Evolutionary conservation across 148 eudicot species (phyloP), one percentile per base, ranked within the genome.

Genomic region (Agrostemma githago): DNA sequence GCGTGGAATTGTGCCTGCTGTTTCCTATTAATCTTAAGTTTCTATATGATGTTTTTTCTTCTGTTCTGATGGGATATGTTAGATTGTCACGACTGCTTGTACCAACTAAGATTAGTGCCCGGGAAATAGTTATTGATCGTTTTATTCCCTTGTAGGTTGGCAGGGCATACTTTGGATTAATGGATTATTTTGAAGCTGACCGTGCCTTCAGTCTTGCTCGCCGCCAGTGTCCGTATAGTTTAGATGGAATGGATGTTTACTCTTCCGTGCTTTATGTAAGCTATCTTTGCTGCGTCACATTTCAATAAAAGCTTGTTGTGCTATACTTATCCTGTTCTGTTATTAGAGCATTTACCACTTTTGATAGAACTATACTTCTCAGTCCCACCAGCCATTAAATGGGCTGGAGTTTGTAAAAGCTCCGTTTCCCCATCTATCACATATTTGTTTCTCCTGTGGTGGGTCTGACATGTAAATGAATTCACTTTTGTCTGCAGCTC

Each of bases 161-260:
- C 67, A 92, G 85, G 84, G 92, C 96, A 5, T 82, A 90, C 74
- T 92, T 90, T 84, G 99, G 92, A 87, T 73, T 90, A 82, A 88
- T 95, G 79, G 94, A 92, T 85, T 92, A 95, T 83, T 79, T 86
- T 65, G 97, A 95, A 90, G 99, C 99, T 76, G 96, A 90, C 61
- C 89, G 89, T 77, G 92, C 96, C 74, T 95, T 95, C 72, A 84
- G 89, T 82, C 88, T 86, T 74, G 97, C 99, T 72, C 99, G 96
- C 40, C 85, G 86, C 70, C 84, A 87, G 69, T 90, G 89, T 79
- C 97, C 97, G 68, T 90, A 88, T 82, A 90, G 92, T 82, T 90
- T 95, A 78, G 99, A 95, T 72, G 99, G 97, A 78, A 95, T 95
- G 94, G 99, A 95, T 86, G 77, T 90, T 41, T 88, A 95, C 81